Percentiles rank a stretch among this genome's conserved stretches.
These are phyloP conservation scores for Torulaspora globosa DNA, from an alignment of 1,139 yeast genomes.

Conservation along the genomic window DNA sequence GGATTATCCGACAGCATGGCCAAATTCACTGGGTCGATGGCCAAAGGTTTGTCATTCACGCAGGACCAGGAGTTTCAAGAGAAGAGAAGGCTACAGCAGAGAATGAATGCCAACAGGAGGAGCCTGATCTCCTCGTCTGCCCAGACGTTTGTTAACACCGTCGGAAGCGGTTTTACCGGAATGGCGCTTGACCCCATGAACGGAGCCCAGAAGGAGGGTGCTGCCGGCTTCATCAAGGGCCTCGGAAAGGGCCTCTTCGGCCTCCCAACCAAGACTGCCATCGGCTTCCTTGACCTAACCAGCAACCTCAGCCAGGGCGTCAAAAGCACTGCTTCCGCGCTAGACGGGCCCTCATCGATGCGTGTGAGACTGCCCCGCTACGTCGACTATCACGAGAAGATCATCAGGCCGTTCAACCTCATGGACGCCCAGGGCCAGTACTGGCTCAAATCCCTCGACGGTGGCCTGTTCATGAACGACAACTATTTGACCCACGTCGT, in stretches of 20 bases:
- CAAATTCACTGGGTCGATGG: slow-evolving; percentile 87
- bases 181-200: slow-evolving; percentile 86
- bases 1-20: slow-evolving; percentile 93
- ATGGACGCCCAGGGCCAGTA: slow-evolving; percentile 92
- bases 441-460: slow-evolving; percentile 81
- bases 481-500: slow-evolving; percentile 80
- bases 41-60: slow-evolving; percentile 89
- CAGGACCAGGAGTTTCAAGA: slow-evolving; percentile 84
- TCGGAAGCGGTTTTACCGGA: slow-evolving; percentile 86
- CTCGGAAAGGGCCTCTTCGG: slow-evolving; percentile 94
- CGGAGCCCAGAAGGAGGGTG: slow-evolving; percentile 82
- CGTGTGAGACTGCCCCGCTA: slow-evolving; percentile 80
- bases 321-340: slow-evolving; percentile 84
- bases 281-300: slow-evolving; percentile 90
- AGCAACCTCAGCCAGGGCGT: slow-evolving; percentile 93
- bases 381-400: slow-evolving; percentile 58
- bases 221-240: slow-evolving; percentile 89
- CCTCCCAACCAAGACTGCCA: slow-evolving; percentile 92
- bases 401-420: slow-evolving; percentile 69
- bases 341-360: slow-evolving; percentile 74
- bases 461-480: slow-evolving; percentile 71
- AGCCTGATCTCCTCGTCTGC: slow-evolving; percentile 88
- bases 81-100: slow-evolving; percentile 64
- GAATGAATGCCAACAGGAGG: slow-evolving; percentile 84
- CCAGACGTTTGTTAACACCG: slow-evolving; percentile 77